Base-by-base conservation (phyloP, 306 rosid genomes). In the Macrotyloma uniflorum region DNA sequence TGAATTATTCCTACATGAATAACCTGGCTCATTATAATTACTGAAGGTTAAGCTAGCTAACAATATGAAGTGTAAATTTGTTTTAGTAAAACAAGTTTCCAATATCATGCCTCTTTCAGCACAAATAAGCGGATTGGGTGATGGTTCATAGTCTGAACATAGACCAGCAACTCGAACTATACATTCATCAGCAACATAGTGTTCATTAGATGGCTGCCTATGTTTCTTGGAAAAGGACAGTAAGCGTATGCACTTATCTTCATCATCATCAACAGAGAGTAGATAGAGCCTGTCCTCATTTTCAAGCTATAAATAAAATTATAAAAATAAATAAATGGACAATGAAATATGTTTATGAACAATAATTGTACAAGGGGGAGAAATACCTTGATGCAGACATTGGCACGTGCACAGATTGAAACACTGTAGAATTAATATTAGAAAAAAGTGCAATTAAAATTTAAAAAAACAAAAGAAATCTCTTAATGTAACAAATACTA, bases 361-460 rank as follows among this genome's bases (percentile, higher is more conserved):
- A 70, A 66, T 23, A 63, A 63, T 54, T 55, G 40, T 22, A 54
- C 66, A 61, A 24, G 72, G 71, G 65, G n/a, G 75, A 63, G 77
- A 74, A 53, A 81, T 88, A 93, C 99, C 98, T 95, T 98, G 78
- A 93, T 98, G 72, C 99, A 95, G 40, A 95, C 99, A 76, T 98
- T 98, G 62, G 99, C 99, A 16, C 99, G 96, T 47, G 99, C 99
- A 86, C 99, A 95, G 59, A 95, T 98, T 63, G 99, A 98, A 95
- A 85, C 99, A 95, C 99, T 95, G 84, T 67, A 74, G 14, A 70
- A 79, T 71, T 51, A 78, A 71, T 43, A 78, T 73, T 68, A 6
- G 33, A 24, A 20, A 36, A 59, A 70, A 74, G 38, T 15, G 57
- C 46, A 70, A 74, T 76, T 23, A 67, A 20, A 59, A 73, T 53